Evolutionary conservation across 139 green algal genomes (phyloP).

Genomic region (Auxenochlorella pyrenoidosa): DNA sequence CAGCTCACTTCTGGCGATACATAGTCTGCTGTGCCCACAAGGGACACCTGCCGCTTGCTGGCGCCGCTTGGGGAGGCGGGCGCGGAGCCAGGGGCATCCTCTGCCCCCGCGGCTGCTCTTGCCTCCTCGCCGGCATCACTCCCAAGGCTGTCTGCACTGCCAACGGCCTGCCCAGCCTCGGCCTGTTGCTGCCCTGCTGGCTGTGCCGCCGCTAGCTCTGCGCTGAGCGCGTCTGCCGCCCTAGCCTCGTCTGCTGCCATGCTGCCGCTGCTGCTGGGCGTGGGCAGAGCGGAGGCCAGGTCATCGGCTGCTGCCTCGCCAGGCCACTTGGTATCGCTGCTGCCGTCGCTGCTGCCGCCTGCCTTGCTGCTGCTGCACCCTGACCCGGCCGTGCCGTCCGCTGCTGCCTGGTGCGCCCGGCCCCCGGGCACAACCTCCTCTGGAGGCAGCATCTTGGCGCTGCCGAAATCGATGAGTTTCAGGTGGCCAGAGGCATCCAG

Average conservation of each 20-base stretch:
- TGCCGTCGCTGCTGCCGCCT: not conserved
- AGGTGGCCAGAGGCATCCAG: conserved; percentile 80
- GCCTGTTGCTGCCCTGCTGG: not conserved
- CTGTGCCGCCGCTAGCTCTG: not conserved
- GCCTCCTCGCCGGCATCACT: not conserved
- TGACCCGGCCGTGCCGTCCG: not conserved
- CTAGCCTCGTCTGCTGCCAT: not conserved
- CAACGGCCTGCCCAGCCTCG: not conserved
- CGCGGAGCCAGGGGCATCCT: not conserved
- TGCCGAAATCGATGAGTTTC: conserved; percentile 96
- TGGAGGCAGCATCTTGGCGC: conserved; percentile 64
- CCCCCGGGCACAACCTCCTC: conserved; percentile 43
- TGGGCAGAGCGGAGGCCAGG: too few relatives aligned
- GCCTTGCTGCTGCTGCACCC: not conserved
- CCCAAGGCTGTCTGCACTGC: not conserved
- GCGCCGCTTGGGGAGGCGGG: not conserved
- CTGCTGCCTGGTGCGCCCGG: not conserved
- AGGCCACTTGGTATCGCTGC: too few relatives aligned
- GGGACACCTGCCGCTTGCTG: conserved; percentile 49
- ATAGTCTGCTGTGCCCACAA: conserved; percentile 94
- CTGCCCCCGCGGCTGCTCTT: not conserved
- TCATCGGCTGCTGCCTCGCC: too few relatives aligned
- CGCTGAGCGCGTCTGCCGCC: not conserved
- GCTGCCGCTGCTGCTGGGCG: not conserved
- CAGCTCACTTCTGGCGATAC: conserved; percentile 47